Percentiles rank a stretch among this genome's conserved stretches.
phyloP scores from a whole-genome alignment of 345 rosid species.

The Combretum micranthum region DNA sequence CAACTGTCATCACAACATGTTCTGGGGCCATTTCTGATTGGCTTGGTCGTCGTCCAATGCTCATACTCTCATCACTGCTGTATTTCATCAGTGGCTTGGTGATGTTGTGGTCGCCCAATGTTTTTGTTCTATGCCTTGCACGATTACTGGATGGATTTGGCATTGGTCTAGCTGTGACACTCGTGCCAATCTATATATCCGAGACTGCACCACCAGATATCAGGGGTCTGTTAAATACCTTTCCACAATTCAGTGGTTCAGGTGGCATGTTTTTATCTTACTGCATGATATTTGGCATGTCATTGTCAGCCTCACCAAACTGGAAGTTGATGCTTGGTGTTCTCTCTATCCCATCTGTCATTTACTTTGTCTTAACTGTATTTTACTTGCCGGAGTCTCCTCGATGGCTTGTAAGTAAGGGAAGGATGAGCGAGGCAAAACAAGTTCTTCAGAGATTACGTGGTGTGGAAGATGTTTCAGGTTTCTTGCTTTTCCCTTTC shows the following conservation, averaged over 20 bases:
- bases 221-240: slow-evolving; percentile 83
- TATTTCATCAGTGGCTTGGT: slow-evolving; percentile 80
- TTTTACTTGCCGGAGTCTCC: slow-evolving; percentile 98
- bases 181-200: slow-evolving; percentile 83
- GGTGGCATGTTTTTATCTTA: slow-evolving; percentile 92
- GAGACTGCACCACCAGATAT: slow-evolving; percentile 96
- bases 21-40: slow-evolving; percentile 93
- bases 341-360: slow-evolving; percentile 73
- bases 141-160: slow-evolving; percentile 91
- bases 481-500: slow-evolving; percentile 19
- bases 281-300: slow-evolving; percentile 89
- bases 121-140: slow-evolving; percentile 69
- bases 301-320: slow-evolving; percentile 59
- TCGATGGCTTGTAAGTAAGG: slow-evolving; percentile 98
- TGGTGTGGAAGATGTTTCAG: slow-evolving; percentile 91
- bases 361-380: slow-evolving; percentile 56
- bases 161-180: slow-evolving; percentile 86
- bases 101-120: slow-evolving; percentile 94
- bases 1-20: slow-evolving; percentile 83
- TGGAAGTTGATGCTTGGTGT: slow-evolving; percentile 97
- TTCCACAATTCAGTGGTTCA: slow-evolving; percentile 91
- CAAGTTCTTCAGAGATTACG: slow-evolving; percentile 77
- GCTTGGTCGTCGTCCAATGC: slow-evolving; percentile 96
- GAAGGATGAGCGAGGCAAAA: slow-evolving; percentile 83
- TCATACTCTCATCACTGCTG: slow-evolving; percentile 62